phyloP scores from a whole-genome alignment of 176 grass and related monocot genomes.

The Musa schizocarpa region DNA sequence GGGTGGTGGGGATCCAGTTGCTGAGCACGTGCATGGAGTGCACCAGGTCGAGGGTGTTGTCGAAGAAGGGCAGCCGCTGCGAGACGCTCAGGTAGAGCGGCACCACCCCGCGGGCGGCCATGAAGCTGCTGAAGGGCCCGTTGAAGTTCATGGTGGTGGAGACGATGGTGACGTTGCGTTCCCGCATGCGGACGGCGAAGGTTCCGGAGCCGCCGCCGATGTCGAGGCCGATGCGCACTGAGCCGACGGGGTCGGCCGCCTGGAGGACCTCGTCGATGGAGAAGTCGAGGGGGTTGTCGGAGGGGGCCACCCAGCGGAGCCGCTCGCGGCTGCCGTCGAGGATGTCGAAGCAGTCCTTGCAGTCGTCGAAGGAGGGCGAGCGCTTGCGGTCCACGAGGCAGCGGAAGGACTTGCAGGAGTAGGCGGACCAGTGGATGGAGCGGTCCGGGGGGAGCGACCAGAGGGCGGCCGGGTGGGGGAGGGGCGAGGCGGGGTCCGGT shows the following conservation, averaged over 20 bases:
- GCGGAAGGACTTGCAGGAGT: constrained; percentile 35
- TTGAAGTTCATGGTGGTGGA: constrained; percentile 40
- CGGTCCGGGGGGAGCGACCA: constrained; percentile 26
- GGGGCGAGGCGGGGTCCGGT: constrained; percentile 13
- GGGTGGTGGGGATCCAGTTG: constrained; percentile 35
- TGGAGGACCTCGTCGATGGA: constrained; percentile 27
- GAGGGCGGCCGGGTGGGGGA: constrained; percentile 8
- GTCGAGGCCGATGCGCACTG: constrained; percentile 36
- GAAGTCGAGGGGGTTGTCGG: constrained; percentile 30
- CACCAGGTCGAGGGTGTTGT: constrained; percentile 39
- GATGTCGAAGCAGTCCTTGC: constrained; percentile 44
- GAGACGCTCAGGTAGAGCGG: constrained; percentile 31
- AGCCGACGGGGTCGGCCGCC: constrained; percentile 16
- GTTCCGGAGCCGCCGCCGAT: constrained; percentile 31
- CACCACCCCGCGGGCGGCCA: constrained; percentile 28
- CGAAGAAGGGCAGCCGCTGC: constrained; percentile 35
- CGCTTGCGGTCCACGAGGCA: constrained; percentile 32
- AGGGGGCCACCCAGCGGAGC: constrained; percentile 25
- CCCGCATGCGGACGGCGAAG: constrained; percentile 32
- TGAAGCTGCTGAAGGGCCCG: constrained; percentile 33
- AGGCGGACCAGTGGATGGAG: constrained; percentile 35
- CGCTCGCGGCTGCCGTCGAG: constrained; percentile 18
- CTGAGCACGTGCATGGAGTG: constrained; percentile 47
- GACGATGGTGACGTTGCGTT: constrained; percentile 34
- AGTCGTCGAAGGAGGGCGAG: constrained; percentile 33